These are phyloP conservation scores for Fraxinus latifolia DNA, from an alignment of 305 asterid species.

Conservation along the genomic window DNA sequence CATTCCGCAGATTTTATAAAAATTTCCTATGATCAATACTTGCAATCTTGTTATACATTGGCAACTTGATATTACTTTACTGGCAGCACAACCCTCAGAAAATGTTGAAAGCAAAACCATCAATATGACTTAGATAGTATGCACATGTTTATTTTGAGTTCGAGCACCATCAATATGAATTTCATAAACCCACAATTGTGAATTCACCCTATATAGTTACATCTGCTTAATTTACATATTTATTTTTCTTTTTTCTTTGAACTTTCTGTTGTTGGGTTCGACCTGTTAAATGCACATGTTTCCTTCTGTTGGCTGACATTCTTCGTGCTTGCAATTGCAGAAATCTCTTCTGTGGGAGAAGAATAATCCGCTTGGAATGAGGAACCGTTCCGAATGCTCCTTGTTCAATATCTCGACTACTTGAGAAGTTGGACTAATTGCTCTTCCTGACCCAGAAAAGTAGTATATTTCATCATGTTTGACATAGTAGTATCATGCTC, in stretches of 20 bases:
- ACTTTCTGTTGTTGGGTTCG: not conserved
- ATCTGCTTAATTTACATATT: not conserved
- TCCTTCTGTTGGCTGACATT: not conserved
- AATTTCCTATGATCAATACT: not conserved
- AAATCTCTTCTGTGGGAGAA: slow-evolving; percentile 57
- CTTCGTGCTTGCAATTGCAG: slow-evolving; percentile 34
- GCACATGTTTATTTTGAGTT: not conserved
- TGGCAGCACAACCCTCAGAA: not conserved
- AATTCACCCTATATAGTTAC: not conserved
- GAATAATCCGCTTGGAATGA: slow-evolving; percentile 41
- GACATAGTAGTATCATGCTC: slow-evolving; percentile 7
- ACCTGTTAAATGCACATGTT: not conserved
- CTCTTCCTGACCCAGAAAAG: not conserved
- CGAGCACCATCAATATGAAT: not conserved
- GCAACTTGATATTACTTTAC: not conserved
- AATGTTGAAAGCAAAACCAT: not conserved
- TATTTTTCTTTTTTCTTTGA: not conserved
- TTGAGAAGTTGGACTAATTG: not conserved
- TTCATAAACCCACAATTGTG: not conserved
- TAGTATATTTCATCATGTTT: not conserved
- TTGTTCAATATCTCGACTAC: not conserved
- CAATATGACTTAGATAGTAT: not conserved
- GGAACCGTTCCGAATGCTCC: not conserved
- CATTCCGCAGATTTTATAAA: not conserved
- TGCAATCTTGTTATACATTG: not conserved